Evolutionary conservation across 768 basidiomycete species (phyloP), one percentile per base, ranked within the genome.

Genomic region (Pulveroboletus sp.): DNA sequence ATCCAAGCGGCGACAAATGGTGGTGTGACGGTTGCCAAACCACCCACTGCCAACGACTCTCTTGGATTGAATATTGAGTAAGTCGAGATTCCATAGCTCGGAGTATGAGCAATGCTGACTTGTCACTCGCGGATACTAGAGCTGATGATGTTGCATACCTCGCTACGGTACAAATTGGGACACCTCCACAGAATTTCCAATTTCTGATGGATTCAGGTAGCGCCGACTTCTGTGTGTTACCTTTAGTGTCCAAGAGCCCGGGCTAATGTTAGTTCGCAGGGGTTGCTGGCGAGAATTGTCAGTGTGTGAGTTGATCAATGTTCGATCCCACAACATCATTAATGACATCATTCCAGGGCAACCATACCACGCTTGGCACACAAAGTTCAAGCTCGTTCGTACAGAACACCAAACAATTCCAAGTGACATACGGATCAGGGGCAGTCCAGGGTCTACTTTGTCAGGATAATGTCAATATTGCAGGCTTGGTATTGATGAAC

Each of bases 31-130:
- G 16, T 43, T 5, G 75, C 77, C 14, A 69, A 67, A 41, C 37
- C 58, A 12, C 75, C 79, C 21, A 68, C 75, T 17, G 62, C 71
- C 14, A 63, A 59, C 52, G 71, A 84, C 60, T 79, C 86, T 33
- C 70, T 90, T 34, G 85, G 83, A 7, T 72, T 90, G 44, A 75
- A 80, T 59, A 88, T 90, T 47, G 81, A 88, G 79, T 87, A 53
- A 35, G 82, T 68, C 16, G 34, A 0, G 9, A 2, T 7, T 33
- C 7, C 14, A 4, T 45, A 7, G 6, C 12, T 21, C 42, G 13
- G 23, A n/a, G 31, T 20, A 32, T 19, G 17, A 31, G 16, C 27
- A 27, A 20, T n/a, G 33, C 17, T 57, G 14, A 58, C 44, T 25
- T 43, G 7, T 17, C 21, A 14, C 20, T 45, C 13, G 45, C 21